Evolutionary conservation across 495 filamentous ascomycete species (phyloP).

Genomic region (Penicillium psychrofluorescens): DNA sequence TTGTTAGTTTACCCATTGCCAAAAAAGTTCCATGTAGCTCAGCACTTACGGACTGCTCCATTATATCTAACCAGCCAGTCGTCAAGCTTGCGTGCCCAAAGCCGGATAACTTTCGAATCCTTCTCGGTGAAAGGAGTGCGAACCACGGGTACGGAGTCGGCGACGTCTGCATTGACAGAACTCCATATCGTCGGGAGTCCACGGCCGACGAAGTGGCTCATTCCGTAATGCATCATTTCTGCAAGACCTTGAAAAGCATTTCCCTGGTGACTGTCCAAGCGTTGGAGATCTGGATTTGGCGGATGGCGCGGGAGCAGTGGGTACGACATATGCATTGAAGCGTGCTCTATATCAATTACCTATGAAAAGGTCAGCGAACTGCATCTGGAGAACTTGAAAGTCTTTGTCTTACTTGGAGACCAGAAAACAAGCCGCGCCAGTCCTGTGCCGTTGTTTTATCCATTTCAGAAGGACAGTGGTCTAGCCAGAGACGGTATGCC

Average conservation of each 20-base stretch:
- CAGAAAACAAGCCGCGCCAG: conserved; percentile 30
- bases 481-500: conserved; percentile 30
- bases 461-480: conserved; percentile 19
- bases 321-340: conserved; percentile 35
- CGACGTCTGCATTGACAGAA: conserved; percentile 19
- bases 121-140: conserved; percentile 22
- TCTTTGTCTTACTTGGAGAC: conserved; percentile 21
- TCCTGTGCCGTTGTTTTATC: conserved; percentile 13
- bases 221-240: conserved; percentile 35
- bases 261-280: conserved; percentile 16
- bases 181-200: conserved; percentile 34
- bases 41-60: conserved; percentile 20
- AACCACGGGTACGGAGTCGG: conserved; percentile 4
- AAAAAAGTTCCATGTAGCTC: too few species aligned
- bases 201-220: conserved; percentile 33
- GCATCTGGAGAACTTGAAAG: neutral
- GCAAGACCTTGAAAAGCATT: conserved; percentile 29
- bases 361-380: conserved; percentile 1
- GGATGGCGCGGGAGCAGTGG: conserved; percentile 30
- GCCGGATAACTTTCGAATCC: conserved; percentile 27
- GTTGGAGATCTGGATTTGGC: conserved; percentile 17
- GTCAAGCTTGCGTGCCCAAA: conserved; percentile 30
- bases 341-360: conserved; percentile 39
- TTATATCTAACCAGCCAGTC: conserved; percentile 35
- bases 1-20: too few species aligned